Evolutionary conservation across 306 rosid genomes (phyloP), one percentile per base, ranked within the genome.

Genomic region (Myrica gale): DNA sequence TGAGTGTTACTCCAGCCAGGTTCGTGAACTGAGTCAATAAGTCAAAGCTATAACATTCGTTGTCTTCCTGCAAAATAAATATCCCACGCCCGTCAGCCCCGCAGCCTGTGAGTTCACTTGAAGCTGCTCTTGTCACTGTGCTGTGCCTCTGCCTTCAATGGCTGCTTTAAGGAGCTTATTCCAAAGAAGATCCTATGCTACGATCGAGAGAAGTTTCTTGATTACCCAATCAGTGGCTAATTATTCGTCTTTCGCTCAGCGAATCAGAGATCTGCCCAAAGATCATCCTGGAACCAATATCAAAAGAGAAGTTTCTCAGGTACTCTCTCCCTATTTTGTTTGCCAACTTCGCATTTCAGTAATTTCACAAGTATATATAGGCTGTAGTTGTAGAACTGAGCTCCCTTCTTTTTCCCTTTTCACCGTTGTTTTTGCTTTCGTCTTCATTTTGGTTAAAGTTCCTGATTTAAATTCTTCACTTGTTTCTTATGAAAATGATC

Each of bases 251-350:
- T 85, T 90, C 69, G 81, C 86, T 70, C 94, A 85, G 71, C 89
- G 89, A 69, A 78, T 94, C 83, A 87, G 97, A 85, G 89, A 90
- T 80, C 89, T 94, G 21, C 98, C 98, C 7, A 93, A 89, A 72
- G 86, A 85, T 78, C 91, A 91, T 44, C 98, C 98, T 19, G 96
- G 91, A 68, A 93, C 85, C 81, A 84, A 81, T 54, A 88, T 93
- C 86, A 88, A 84, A 86, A 84, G 76, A 23, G 80, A 91, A 78
- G 96, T 85, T 79, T 84, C 90, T 32, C 91, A 91, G 83, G 98
- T 93, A 84, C 23, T 66, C 4, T 3, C 21, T 57, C 61, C 41
- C 41, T 17, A 41, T 57, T 45, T 65, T 26, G 43, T 17, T 51
- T 1, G 17, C 5, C 12, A 52, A 66, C 4, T 48, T 48, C 53